Evolutionary conservation across 164 flowering plant genomes (phyloP).

Genomic region (Tetracentron sinense): DNA sequence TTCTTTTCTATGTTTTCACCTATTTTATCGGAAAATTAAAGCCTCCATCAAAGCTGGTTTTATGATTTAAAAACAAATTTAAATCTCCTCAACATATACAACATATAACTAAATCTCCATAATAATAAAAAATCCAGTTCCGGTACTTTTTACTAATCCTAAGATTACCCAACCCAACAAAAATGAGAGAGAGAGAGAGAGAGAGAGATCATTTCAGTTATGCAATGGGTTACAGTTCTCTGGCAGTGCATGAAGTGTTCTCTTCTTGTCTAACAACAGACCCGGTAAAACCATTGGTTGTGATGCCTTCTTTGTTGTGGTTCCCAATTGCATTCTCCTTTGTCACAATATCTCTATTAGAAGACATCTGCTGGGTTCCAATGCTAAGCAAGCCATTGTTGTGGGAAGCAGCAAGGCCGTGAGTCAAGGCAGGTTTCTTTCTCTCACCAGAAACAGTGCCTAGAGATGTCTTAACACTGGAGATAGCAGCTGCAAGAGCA

Average conservation of each 20-base stretch:
- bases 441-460: conserved; percentile 5
- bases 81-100: too few relatives aligned
- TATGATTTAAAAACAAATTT: too few relatives aligned
- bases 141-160: too few relatives aligned
- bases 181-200: background rate
- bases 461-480: conserved; percentile 15
- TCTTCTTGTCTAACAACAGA: conserved; percentile 20
- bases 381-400: conserved; percentile 7
- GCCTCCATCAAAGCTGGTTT: too few relatives aligned
- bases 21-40: too few relatives aligned
- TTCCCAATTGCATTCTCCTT: conserved; percentile 8
- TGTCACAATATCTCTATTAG: conserved; percentile 8
- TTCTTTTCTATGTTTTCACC: too few relatives aligned
- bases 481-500: conserved; percentile 36
- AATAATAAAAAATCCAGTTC: too few relatives aligned
- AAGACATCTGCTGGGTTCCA: conserved; percentile 8
- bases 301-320: background rate
- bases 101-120: too few relatives aligned
- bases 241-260: conserved; percentile 1
- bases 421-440: conserved; percentile 11
- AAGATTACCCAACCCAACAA: background rate
- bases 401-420: conserved; percentile 12
- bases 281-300: conserved; percentile 14
- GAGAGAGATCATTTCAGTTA: background rate
- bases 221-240: conserved; percentile 12